These are phyloP conservation scores for Catharanthus roseus DNA, from an alignment of 257 asterid genomes.

Conservation along the genomic window DNA sequence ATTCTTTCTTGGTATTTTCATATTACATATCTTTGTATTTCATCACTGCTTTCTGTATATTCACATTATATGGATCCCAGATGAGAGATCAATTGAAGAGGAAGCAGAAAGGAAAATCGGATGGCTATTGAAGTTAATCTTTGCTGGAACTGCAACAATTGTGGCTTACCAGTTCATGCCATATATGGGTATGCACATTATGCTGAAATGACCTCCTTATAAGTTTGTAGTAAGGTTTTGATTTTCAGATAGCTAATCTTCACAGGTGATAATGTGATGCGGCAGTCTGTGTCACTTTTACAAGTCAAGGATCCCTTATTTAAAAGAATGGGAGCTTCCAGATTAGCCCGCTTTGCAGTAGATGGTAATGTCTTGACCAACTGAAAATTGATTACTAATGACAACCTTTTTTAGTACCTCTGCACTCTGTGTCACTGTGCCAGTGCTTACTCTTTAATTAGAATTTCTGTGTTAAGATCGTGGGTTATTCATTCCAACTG, in stretches of 20 bases:
- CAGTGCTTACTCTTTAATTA: background rate
- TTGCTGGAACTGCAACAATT: slow-evolving; percentile 72
- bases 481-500: background rate
- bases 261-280: slow-evolving; percentile 80
- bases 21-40: background rate
- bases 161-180: slow-evolving; percentile 83
- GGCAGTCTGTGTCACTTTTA: slow-evolving; percentile 81
- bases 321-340: slow-evolving; percentile 97
- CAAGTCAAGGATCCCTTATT: slow-evolving; percentile 91
- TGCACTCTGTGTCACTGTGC: background rate
- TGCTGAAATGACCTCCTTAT: slow-evolving; percentile 1
- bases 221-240: slow-evolving; percentile 12
- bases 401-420: background rate
- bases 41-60: slow-evolving; percentile 12
- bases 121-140: slow-evolving; percentile 70
- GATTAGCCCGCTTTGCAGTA: slow-evolving; percentile 86
- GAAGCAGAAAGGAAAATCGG: slow-evolving; percentile 95
- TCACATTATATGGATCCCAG: slow-evolving; percentile 21
- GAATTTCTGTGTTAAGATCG: background rate
- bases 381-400: slow-evolving; percentile 8
- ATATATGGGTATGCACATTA: slow-evolving; percentile 63
- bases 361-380: slow-evolving; percentile 52
- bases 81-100: slow-evolving; percentile 64
- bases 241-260: slow-evolving; percentile 16
- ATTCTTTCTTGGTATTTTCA: background rate